These are phyloP conservation scores for Canna indica DNA, from an alignment of 176 grass and related monocot genomes.

Conservation along the genomic window DNA sequence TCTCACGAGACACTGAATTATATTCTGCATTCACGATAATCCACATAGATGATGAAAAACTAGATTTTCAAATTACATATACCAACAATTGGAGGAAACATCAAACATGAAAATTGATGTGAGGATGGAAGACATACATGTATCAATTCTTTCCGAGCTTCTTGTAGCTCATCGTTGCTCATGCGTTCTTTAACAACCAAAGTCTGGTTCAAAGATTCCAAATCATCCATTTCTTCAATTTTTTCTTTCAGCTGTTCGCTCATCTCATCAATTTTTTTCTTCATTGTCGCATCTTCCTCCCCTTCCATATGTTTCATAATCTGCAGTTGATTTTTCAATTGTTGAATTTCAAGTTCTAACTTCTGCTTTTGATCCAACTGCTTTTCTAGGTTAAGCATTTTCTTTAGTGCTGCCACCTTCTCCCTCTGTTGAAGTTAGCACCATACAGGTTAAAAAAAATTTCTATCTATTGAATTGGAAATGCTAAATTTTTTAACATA, in stretches of 20 bases:
- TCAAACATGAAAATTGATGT: neutral
- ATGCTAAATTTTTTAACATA: neutral
- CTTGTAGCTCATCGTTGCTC: constrained; percentile 50
- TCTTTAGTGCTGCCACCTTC: constrained; percentile 35
- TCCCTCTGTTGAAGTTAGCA: constrained; percentile 39
- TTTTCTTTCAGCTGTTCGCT: constrained; percentile 32
- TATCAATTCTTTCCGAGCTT: constrained; percentile 47
- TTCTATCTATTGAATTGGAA: too few species aligned
- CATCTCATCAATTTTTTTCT: constrained; percentile 33
- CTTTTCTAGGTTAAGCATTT: constrained; percentile 30
- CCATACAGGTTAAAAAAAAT: constrained; percentile 7
- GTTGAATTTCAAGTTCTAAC: constrained; percentile 64
- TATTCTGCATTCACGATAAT: constrained; percentile 8
- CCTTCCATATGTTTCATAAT: constrained; percentile 47
- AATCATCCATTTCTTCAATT: constrained; percentile 48
- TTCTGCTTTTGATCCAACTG: constrained; percentile 40
- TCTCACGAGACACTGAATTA: neutral
- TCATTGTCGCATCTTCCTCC: constrained; percentile 28
- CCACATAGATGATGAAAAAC: neutral
- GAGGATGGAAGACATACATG: constrained; percentile 32
- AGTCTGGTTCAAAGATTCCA: constrained; percentile 31
- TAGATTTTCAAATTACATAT: constrained; percentile 10
- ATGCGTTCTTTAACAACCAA: constrained; percentile 39
- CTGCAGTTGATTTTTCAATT: constrained; percentile 39
- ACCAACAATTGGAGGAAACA: neutral